Conservation (phyloP, 2,329 filamentous ascomycete genomes). For the Penicillium brasilianum region DNA sequence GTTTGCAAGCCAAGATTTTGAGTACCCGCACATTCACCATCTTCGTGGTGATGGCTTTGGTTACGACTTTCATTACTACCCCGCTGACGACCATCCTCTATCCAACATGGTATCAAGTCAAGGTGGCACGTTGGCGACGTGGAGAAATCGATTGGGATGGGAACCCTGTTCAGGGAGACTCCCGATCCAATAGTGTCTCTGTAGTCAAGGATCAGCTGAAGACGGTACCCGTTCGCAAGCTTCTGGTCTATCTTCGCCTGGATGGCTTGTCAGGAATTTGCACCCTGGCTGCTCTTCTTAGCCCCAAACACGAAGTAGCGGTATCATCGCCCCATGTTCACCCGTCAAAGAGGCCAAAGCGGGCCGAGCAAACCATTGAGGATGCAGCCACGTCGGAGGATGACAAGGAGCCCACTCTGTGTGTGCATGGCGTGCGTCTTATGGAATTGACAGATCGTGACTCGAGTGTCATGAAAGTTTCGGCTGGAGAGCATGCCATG, state of each 20-base stretch:
- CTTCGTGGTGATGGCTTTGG: constrained; percentile 89
- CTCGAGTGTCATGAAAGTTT: constrained; percentile 93
- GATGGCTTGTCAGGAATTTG: constrained; percentile 84
- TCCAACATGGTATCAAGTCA: constrained; percentile 75
- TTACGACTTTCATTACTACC: constrained; percentile 84
- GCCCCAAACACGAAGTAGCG: constrained; percentile 54
- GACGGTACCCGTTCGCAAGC: constrained; percentile 60
- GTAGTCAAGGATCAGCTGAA: constrained; percentile 57
- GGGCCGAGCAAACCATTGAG: constrained; percentile 30
- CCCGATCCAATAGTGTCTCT: constrained; percentile 51
- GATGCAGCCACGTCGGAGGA: constrained; percentile 27
- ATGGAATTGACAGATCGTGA: constrained; percentile 88
- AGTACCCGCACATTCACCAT: constrained; percentile 86
- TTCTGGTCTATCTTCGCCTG: constrained; percentile 81
- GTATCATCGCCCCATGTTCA: constrained; percentile 42
- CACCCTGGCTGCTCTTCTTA: constrained; percentile 79
- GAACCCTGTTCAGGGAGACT: constrained; percentile 52
- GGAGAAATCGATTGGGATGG: constrained; percentile 92
- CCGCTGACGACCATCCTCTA: constrained; percentile 76
- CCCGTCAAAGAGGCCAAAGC: constrained; percentile 36
- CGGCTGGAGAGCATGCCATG: constrained; percentile 75
- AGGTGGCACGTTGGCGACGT: constrained; percentile 74
- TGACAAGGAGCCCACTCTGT: constrained; percentile 54
- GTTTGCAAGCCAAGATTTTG: constrained; percentile 80
- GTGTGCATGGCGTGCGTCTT: constrained; percentile 83